Conservation (phyloP, 768 basidiomycete species). For the Pisolithus marmoratus region DNA sequence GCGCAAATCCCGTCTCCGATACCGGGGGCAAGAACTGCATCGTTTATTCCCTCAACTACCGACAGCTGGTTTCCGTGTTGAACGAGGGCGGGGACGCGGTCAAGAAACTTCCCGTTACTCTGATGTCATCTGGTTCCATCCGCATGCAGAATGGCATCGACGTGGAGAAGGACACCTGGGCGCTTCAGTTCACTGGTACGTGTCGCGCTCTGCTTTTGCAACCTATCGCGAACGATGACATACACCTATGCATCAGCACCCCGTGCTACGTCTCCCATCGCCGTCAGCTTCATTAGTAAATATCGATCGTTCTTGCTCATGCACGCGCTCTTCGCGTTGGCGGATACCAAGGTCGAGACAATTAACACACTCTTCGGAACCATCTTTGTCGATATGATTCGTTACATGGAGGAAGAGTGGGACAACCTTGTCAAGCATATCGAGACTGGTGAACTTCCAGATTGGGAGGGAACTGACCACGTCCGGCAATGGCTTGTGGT, state of each 20-base stretch:
- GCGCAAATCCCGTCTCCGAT: constrained; percentile 9
- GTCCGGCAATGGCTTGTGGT: constrained; percentile 15
- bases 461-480: constrained; percentile 13
- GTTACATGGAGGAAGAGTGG: constrained; percentile 18
- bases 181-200: constrained; percentile 7
- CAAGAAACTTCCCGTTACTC: constrained; percentile 3
- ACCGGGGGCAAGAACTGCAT: constrained; percentile 17
- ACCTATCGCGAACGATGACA: too few species aligned
- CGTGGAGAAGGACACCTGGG: constrained; percentile 11
- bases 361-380: constrained; percentile 12
- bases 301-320: constrained; percentile 17
- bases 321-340: constrained; percentile 19
- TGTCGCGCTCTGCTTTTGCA: neutral
- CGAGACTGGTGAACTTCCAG: constrained; percentile 11
- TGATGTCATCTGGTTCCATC: constrained; percentile 13
- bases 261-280: constrained; percentile 12
- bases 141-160: constrained; percentile 14
- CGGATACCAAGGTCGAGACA: constrained; percentile 12
- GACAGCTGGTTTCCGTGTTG: constrained; percentile 3
- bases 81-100: neutral
- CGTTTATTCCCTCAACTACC: constrained; percentile 14
- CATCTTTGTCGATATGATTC: constrained; percentile 17
- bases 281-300: constrained; percentile 14
- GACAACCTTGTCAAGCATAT: constrained; percentile 10
- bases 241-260: constrained; percentile 8